These are phyloP conservation scores for Ganoderma leucocontextum DNA, from an alignment of 1,284 basidiomycete species.

Conservation along the genomic window DNA sequence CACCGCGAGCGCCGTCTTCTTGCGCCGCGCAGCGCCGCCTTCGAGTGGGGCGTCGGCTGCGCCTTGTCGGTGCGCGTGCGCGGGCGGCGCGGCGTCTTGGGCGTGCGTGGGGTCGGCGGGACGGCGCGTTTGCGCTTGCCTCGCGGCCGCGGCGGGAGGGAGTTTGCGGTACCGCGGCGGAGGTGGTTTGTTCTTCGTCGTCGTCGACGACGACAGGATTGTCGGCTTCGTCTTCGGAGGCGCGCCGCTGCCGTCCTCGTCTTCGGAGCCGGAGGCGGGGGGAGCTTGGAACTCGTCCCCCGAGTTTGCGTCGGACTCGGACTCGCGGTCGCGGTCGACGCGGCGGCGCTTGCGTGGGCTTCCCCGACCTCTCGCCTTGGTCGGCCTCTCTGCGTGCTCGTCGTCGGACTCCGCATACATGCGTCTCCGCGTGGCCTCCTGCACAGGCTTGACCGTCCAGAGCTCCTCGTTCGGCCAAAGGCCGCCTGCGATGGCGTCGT, in stretches of 20 bases:
- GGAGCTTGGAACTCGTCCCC: conserved; percentile 14
- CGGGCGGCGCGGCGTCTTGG: conserved; percentile 37
- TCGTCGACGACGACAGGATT: conserved; percentile 5
- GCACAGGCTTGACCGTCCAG: conserved; percentile 23
- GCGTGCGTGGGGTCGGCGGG: conserved; percentile 33
- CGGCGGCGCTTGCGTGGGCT: conserved; percentile 9
- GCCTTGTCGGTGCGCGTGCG: conserved; percentile 38
- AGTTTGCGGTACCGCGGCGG: conserved; percentile 10
- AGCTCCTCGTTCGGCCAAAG: conserved; percentile 21
- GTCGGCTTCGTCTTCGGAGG: conserved; percentile 12
- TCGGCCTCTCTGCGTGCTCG: neutral
- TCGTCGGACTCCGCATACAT: neutral
- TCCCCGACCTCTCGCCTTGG: neutral
- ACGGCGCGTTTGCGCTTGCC: conserved; percentile 37
- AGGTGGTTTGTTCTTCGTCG: neutral
- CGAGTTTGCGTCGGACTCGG: neutral
- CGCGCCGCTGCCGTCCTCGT: neutral
- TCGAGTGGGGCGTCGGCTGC: conserved; percentile 74
- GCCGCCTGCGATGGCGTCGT: conserved; percentile 10
- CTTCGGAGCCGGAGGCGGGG: neutral
- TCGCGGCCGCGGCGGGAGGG: conserved; percentile 12
- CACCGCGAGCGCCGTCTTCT: conserved; percentile 45
- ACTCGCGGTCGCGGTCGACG: neutral
- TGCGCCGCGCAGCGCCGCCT: conserved; percentile 58
- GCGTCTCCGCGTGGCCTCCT: neutral